These are phyloP conservation scores for Escallonia rubra DNA, from an alignment of 129 eudicot species.

Conservation along the genomic window DNA sequence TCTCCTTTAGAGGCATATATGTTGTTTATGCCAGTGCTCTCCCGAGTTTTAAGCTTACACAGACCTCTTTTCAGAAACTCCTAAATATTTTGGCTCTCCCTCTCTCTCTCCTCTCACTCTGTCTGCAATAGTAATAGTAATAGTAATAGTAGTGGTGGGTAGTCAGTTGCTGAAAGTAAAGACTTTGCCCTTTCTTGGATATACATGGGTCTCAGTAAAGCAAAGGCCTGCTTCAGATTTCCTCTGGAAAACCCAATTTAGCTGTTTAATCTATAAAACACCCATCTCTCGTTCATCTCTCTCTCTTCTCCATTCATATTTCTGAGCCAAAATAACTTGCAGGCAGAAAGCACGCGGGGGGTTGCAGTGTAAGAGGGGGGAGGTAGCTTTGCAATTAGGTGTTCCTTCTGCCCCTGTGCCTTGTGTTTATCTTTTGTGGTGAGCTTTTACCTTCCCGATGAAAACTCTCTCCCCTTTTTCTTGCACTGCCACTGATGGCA, in stretches of 20 bases:
- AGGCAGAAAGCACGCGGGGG: constrained; percentile 27
- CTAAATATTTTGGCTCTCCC: constrained; percentile 19
- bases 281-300: not conserved
- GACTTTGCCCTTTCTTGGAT: not conserved
- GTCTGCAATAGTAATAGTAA: constrained; percentile 10
- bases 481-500: constrained; percentile 70
- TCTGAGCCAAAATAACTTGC: too few relatives aligned
- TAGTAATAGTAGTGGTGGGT: constrained; percentile 21
- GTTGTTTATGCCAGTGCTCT: constrained; percentile 23
- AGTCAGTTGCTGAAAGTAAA: constrained; percentile 7
- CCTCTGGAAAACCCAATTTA: not conserved
- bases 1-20: too few relatives aligned
- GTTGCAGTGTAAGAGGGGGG: constrained; percentile 24
- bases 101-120: too few relatives aligned
- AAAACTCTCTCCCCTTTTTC: constrained; percentile 62
- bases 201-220: not conserved
- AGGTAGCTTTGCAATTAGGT: too few relatives aligned
- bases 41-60: constrained; percentile 90
- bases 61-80: constrained; percentile 63
- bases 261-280: too few relatives aligned
- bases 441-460: constrained; percentile 71
- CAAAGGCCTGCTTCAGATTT: constrained; percentile 17
- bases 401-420: too few relatives aligned
- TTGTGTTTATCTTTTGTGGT: not conserved
- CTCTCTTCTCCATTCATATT: not conserved